phyloP scores from a whole-genome alignment of 257 asterid species.

The Leptodermis oblonga region DNA sequence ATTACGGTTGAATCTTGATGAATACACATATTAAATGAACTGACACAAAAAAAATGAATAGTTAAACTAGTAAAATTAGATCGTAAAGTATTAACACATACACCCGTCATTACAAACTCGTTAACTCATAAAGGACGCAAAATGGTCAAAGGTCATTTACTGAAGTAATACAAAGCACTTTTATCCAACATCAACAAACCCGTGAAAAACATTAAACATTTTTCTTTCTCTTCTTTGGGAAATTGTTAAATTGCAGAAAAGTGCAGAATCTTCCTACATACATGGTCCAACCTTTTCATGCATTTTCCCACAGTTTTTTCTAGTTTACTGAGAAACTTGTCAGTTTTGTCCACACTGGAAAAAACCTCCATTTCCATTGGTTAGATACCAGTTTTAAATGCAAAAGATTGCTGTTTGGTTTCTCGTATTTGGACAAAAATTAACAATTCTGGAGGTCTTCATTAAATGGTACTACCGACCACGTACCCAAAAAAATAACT shows the following conservation, averaged over 20 bases:
- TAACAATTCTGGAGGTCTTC: background rate
- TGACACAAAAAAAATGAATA: too few relatives aligned
- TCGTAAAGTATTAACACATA: too few relatives aligned
- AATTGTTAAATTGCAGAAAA: background rate
- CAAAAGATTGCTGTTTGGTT: background rate
- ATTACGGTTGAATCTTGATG: background rate
- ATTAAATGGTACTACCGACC: background rate
- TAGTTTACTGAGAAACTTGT: background rate
- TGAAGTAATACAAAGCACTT: background rate
- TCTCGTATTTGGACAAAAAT: background rate
- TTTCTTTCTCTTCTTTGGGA: background rate
- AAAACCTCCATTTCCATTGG: too few relatives aligned
- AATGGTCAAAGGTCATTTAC: background rate
- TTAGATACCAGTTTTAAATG: background rate
- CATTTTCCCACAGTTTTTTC: background rate
- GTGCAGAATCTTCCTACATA: background rate
- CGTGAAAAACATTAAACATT: slow-evolving; percentile 4
- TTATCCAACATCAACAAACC: background rate
- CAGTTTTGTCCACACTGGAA: background rate
- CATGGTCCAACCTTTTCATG: background rate
- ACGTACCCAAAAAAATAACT: too few relatives aligned
- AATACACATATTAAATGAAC: too few relatives aligned
- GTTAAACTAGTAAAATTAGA: too few relatives aligned
- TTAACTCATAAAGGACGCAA: too few relatives aligned
- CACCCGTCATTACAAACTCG: too few relatives aligned